Conservation (phyloP, 805 yeast genomes). For the Nakazawaea ishiwadae region DNA sequence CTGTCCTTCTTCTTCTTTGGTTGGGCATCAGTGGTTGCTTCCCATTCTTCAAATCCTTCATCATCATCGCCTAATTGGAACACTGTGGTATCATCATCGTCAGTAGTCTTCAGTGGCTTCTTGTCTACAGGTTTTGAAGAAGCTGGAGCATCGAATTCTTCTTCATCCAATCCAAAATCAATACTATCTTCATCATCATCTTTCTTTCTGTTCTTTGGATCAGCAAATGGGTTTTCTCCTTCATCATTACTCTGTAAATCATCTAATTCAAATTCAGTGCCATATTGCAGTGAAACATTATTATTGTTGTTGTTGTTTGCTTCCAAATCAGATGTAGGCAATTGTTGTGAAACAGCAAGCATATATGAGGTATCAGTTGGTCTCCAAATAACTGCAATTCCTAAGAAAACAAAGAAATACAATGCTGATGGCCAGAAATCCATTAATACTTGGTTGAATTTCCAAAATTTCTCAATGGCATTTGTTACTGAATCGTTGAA, state of each 20-base stretch:
- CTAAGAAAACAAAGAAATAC: conserved; percentile 77
- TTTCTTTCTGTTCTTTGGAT: conserved; percentile 14
- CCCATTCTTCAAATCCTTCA: conserved; percentile 11
- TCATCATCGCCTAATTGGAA: conserved; percentile 16
- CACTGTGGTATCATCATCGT: conserved; percentile 9
- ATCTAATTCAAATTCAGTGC: conserved; percentile 57
- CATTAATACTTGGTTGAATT: conserved; percentile 77
- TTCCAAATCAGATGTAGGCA: conserved; percentile 58
- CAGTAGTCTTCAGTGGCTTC: not conserved
- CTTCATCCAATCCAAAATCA: conserved; percentile 27
- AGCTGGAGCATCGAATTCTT: conserved; percentile 11
- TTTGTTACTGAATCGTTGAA: conserved; percentile 72
- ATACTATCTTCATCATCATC: conserved; percentile 15
- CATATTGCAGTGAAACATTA: conserved; percentile 28
- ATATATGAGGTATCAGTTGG: conserved; percentile 95
- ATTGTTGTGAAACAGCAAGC: conserved; percentile 90
- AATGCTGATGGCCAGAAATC: conserved; percentile 96
- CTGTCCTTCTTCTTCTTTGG: conserved; percentile 16
- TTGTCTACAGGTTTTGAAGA: conserved; percentile 1
- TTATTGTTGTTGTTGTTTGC: conserved; percentile 25
- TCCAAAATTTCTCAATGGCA: conserved; percentile 86
- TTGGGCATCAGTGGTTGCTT: conserved; percentile 1
- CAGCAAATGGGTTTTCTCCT: conserved; percentile 29
- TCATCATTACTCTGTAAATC: conserved; percentile 50
- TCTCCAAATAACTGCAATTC: conserved; percentile 91